Base-by-base conservation (phyloP, 257 asterid genomes). In the Ilex aquifolium region DNA sequence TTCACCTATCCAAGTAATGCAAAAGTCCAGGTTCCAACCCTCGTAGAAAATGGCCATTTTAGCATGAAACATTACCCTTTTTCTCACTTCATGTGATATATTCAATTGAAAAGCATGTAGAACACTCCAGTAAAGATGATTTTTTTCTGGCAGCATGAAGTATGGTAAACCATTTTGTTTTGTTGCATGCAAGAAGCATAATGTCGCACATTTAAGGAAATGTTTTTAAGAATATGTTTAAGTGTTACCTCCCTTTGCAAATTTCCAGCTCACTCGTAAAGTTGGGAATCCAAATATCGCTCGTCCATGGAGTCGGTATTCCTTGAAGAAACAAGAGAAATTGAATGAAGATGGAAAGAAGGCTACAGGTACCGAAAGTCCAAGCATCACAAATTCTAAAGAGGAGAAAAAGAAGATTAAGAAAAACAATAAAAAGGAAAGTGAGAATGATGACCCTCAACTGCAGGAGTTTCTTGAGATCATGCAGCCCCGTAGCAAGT, bases 291-390 rank as follows among this genome's bases (percentile, higher is more conserved):
- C 95, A 16, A 56, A 81, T 65, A 77, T 83, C 27, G 96, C 97
- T 14, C 95, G 95, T n/a, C 92, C 97, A 53, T 93, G 99, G 97
- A 90, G 99, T 80, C 78, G 83, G 8, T 76, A 93, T 84, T 79
- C 95, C 10, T 57, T 70, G 73, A 88, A 88, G 74, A 80, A 75
- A 61, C 73, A 74, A 57, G 90, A 79, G 68, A 66, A 63, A 55
- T 44, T 65, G 30, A 67, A 84, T 39, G 80, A 75, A 48, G 83
- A 57, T 56, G 91, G 58, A 44, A 79, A 79, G 60, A 67, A 60
- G 62, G 63, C 54, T 42, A 49, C 67, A 62, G 60, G 49, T 59
- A 14, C 70, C 9, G 73, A 77, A 72, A 79, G 57, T 74, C 42
- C 79, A 53, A 62, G 79, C 56, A 46, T 68, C 44, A 68, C 61